Conservation (phyloP, 139 green algal genomes). For the Closterium sp. region DNA sequence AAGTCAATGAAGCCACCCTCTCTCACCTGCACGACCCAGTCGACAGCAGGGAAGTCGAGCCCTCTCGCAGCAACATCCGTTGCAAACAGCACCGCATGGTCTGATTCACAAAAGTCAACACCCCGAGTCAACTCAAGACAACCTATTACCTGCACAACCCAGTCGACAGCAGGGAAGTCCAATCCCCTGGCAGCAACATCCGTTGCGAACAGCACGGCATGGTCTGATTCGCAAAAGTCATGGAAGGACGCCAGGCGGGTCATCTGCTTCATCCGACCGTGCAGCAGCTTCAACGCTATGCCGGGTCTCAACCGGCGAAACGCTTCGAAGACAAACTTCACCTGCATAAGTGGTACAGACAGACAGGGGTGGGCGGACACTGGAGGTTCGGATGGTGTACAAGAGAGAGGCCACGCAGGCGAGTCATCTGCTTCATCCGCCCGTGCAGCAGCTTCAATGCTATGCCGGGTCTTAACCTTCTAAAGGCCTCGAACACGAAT, state of each 20-base stretch:
- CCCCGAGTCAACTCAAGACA: no score
- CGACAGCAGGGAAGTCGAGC: slow-evolving; percentile 87
- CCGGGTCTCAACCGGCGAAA: slow-evolving; percentile 89
- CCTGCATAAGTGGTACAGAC: slow-evolving; percentile 51
- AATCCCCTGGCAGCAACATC: slow-evolving; percentile 87
- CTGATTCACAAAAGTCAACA: slow-evolving; percentile 14
- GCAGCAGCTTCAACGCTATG: slow-evolving; percentile 79
- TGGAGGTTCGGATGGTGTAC: no score
- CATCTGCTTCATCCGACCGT: slow-evolving; percentile 94
- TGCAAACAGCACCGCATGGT: slow-evolving; percentile 81
- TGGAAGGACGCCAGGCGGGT: slow-evolving; percentile 70
- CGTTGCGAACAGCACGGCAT: slow-evolving; percentile 87
- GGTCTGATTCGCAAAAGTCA: slow-evolving; percentile 48
- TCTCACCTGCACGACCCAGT: slow-evolving; percentile 82
- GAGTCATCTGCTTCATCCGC: slow-evolving; percentile 90
- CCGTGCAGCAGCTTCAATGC: slow-evolving; percentile 87
- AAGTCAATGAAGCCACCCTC: not conserved
- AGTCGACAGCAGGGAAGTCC: slow-evolving; percentile 90
- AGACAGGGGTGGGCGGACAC: no score
- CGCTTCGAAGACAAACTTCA: slow-evolving; percentile 88
- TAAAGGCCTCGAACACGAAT: slow-evolving; percentile 90
- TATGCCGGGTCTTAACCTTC: slow-evolving; percentile 84
- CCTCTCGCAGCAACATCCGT: slow-evolving; percentile 88
- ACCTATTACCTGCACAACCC: slow-evolving; percentile 72
- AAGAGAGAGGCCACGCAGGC: slow-evolving; percentile 59